Base-by-base conservation (phyloP, 768 basidiomycete species). In the Termitomyces sp. region DNA sequence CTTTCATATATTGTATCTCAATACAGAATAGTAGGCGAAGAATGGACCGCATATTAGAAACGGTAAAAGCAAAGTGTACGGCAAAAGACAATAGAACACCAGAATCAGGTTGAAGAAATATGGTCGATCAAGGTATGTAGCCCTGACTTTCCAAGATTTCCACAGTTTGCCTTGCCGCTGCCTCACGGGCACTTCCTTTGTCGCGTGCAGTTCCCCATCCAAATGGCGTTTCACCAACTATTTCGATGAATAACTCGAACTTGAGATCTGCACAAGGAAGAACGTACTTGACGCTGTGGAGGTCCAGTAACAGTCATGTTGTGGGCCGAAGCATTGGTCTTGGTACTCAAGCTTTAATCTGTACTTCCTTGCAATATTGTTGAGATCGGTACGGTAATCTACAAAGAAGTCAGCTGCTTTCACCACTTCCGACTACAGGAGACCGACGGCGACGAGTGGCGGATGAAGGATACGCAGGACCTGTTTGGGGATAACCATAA, bases 351-450 rank as follows among this genome's bases (percentile, higher is more conserved):
- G 14, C 22, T 56, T 53, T 16, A 60, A 16, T 24, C 52, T 40
- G 45, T 54, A 57, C 26, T 57, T 60, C 14, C 57, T 60, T 6
- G 38, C 55, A 16, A 60, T 47, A 18, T 60, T 60, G 30, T 60
- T 60, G 11, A 60, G 55, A 44, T 60, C 59, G 8, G 36, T 33
- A 28, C 59, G 41, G 40, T 57, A 60, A 4, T 60, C 59, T 60
- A 24, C 24, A n/a, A 20, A 40, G 4, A 36, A 18, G 8, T 55
- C n/a, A 51, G 35, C 18, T 1, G 1, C 40, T 22, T 47, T 1
- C 11, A n/a, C 6, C 22, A 10, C 14, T 28, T 13, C 3, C 30
- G 14, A 26, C 3, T 16, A 43, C 3, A 22, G 28, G 47, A 16
- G 18, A 56, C 55, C 2, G 11, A 55, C 54, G 47, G 16, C 26